Evolutionary conservation across 2,329 filamentous ascomycete species (phyloP), one percentile per base, ranked within the genome.

Genomic region (Penicillium italicum): DNA sequence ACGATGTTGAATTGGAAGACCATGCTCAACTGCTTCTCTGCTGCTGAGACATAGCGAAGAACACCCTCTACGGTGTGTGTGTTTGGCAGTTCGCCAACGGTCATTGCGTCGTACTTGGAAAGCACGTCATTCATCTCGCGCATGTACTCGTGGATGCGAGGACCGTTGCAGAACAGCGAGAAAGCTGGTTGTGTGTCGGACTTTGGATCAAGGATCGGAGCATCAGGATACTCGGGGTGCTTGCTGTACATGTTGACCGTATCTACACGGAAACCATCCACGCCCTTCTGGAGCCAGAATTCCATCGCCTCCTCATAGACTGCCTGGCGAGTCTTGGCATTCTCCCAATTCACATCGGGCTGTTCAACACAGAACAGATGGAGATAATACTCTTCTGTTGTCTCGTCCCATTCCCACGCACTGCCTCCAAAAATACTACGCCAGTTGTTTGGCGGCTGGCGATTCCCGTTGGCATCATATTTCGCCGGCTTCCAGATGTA

Each of bases 281-380:
- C 84, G 4, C 88, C 88, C 30, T 81, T 80, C 40, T 86, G 77
- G 1, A 91, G 80, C 89, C 89, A 92, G 68, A 91, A 92, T 44
- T 82, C 79, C 81, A 91, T 88, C 1, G 85, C 78, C 7, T 78
- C 80, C 33, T 86, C 79, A 70, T 89, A 88, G 22, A 90, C 83
- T 5, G 87, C 88, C 33, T 79, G 73, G 5, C 88, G 80, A 0
- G 84, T 81, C 24, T 80, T 81, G 0, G 77, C 74, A 53, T 85
- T 87, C 66, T 91, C 87, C 88, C 88, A 92, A 71, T 92, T 92
- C 14, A 92, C 76, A 64, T 92, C 89, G 0, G 89, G 88, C 69
- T 91, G 88, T 60, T 88, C 82, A 10, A 80, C 80, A 9, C 84
- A 83, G 69, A 90, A 92, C 14, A 92, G 78, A 60, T 87, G 85